Evolutionary conservation across 2,329 filamentous ascomycete genomes (phyloP).

Genomic region (Cytospora piceicola): DNA sequence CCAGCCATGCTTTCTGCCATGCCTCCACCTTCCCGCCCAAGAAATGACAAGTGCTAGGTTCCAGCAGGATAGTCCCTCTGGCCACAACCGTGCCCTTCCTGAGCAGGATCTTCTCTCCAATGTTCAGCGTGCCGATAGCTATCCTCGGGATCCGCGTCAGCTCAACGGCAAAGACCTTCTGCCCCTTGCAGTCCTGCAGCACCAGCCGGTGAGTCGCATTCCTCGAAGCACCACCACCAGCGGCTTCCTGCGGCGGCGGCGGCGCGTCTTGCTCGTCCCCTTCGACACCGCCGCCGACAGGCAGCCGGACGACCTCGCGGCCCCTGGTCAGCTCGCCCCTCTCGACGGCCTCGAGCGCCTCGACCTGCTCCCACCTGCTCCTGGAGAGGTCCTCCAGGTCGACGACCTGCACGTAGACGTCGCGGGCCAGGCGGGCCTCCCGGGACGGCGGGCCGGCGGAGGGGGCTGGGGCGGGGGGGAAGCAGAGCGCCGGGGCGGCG

Average conservation of each 20-base stretch:
- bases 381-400: conserved; percentile 82
- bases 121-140: conserved; percentile 64
- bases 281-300: conserved; percentile 49
- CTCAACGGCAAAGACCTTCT: conserved; percentile 73
- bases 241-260: conserved; percentile 3
- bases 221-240: conserved; percentile 35
- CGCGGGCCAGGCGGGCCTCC: conserved; percentile 60
- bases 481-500: conserved; percentile 45
- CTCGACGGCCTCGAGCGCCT: conserved; percentile 74
- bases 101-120: conserved; percentile 83
- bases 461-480: conserved; percentile 52
- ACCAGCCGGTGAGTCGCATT: conserved; percentile 77
- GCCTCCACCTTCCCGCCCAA: conserved; percentile 87
- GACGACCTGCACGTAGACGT: conserved; percentile 79
- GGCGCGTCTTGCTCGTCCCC: conserved; percentile 49
- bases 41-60: conserved; percentile 68
- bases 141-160: conserved; percentile 67
- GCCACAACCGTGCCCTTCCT: conserved; percentile 67
- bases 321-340: conserved; percentile 76
- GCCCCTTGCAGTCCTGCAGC: conserved; percentile 77
- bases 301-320: conserved; percentile 77
- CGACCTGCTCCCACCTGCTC: conserved; percentile 85
- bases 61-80: conserved; percentile 78
- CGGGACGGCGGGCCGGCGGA: conserved; percentile 57
- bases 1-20: conserved; percentile 77